phyloP scores from a whole-genome alignment of 148 eudicot species.

The Rhododendron griersonianum region DNA sequence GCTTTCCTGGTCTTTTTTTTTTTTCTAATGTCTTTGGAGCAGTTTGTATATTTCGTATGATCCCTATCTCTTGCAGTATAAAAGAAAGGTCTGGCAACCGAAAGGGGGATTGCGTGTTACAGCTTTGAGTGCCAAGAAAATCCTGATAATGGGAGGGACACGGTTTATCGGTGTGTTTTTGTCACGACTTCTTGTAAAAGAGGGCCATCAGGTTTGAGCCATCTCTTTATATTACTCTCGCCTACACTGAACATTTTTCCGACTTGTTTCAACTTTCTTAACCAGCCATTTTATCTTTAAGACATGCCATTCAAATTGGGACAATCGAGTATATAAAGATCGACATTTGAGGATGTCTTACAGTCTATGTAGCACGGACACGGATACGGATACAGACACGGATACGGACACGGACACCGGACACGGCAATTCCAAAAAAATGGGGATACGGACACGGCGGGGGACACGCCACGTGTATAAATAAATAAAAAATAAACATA shows the following conservation, averaged over 20 bases:
- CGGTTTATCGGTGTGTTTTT: slow-evolving; percentile 88
- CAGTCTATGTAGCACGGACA: no score
- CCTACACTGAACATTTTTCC: no score
- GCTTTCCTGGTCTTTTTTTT: neutral
- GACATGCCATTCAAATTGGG: neutral
- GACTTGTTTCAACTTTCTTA: neutral
- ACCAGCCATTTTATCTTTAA: neutral
- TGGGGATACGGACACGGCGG: no score
- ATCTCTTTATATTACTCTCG: neutral
- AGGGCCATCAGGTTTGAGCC: slow-evolving; percentile 76
- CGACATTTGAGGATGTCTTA: neutral
- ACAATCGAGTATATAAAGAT: neutral
- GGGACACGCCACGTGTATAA: no score
- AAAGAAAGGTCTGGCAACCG: slow-evolving; percentile 63
- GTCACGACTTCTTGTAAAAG: slow-evolving; percentile 84
- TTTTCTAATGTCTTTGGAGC: neutral
- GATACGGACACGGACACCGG: no score
- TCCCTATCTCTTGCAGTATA: slow-evolving; percentile 42
- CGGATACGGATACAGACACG: no score
- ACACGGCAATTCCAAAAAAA: no score
- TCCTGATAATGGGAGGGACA: slow-evolving; percentile 96
- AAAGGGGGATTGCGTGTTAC: slow-evolving; percentile 60
- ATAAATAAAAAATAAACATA: no score
- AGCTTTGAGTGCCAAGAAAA: slow-evolving; percentile 81
- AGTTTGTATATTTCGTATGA: neutral